phyloP scores from a whole-genome alignment of 2,329 filamentous ascomycete species.

The Sporothrix protearum region DNA sequence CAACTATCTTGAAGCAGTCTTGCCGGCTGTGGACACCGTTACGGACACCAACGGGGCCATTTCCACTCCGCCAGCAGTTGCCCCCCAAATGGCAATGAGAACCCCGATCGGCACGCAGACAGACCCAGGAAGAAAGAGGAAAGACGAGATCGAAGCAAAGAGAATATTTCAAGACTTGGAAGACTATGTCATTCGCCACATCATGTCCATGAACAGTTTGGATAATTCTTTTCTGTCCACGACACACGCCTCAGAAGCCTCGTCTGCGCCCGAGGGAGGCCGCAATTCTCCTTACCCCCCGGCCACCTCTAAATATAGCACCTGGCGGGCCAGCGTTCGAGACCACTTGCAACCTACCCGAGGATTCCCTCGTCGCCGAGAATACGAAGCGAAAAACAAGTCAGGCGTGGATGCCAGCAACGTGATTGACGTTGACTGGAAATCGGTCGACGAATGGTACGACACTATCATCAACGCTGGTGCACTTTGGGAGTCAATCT shows the following conservation, averaged over 20 bases:
- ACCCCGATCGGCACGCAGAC: neutral
- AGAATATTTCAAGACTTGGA: constrained; percentile 72
- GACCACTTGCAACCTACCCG: neutral
- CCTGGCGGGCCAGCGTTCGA: constrained; percentile 67
- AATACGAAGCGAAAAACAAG: neutral
- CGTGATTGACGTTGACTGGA: constrained; percentile 69
- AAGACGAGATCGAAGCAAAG: constrained; percentile 42
- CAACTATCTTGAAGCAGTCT: constrained; percentile 35
- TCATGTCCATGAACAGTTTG: constrained; percentile 67
- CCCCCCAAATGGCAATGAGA: neutral
- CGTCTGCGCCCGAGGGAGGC: constrained; percentile 60
- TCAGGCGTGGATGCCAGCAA: constrained; percentile 39
- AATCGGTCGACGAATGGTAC: constrained; percentile 70
- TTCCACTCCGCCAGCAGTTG: neutral
- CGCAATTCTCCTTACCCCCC: constrained; percentile 71
- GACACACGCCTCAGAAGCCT: too few relatives aligned
- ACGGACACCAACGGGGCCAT: neutral
- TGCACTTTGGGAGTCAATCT: constrained; percentile 59
- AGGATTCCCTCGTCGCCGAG: neutral
- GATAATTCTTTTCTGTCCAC: constrained; percentile 64
- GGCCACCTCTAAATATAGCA: constrained; percentile 74
- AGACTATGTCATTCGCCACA: constrained; percentile 68
- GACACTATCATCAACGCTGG: constrained; percentile 64
- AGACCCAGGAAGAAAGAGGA: neutral
- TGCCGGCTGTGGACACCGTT: constrained; percentile 13